Evolutionary conservation across 2,329 filamentous ascomycete genomes (phyloP).

Genomic region (Dendrostoma leiphaemia): DNA sequence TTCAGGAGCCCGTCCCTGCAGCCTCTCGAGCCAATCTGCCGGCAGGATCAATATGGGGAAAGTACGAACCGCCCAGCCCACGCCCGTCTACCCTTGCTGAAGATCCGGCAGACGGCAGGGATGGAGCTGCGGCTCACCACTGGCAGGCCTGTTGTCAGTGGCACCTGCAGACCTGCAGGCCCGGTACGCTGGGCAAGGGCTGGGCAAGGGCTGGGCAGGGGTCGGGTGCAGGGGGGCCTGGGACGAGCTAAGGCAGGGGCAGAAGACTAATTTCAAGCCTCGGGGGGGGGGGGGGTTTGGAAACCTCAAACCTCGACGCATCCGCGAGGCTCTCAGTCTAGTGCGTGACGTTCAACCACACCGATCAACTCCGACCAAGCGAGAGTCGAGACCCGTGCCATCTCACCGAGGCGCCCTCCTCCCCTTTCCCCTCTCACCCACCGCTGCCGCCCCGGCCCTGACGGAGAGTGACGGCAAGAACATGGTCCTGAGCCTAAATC

Average conservation of each 20-base stretch:
- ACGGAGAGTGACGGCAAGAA: too few relatives aligned
- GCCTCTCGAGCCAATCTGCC: not conserved
- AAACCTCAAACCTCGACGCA: not conserved
- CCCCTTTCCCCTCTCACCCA: too few relatives aligned
- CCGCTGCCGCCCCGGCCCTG: too few relatives aligned
- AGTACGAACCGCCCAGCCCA: not conserved
- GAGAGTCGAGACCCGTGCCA: too few relatives aligned
- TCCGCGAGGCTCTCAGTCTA: too few relatives aligned
- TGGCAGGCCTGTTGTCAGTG: not conserved
- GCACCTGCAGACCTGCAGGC: not conserved
- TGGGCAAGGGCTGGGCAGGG: too few relatives aligned
- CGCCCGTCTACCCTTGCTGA: not conserved
- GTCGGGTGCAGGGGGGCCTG: not conserved
- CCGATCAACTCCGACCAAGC: not conserved
- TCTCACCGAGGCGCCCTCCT: too few relatives aligned
- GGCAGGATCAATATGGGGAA: constrained; percentile 1
- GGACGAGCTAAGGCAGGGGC: constrained; percentile 3
- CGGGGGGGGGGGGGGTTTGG: too few relatives aligned
- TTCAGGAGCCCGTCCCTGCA: constrained; percentile 16
- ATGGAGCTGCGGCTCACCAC: not conserved
- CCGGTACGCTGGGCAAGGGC: too few relatives aligned
- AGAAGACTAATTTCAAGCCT: not conserved
- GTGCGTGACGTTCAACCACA: not conserved
- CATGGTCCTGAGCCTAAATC: too few relatives aligned
- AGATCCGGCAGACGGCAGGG: constrained; percentile 3